Evolutionary conservation across 805 yeast species (phyloP).

Genomic region (Nakazawaea peltata): DNA sequence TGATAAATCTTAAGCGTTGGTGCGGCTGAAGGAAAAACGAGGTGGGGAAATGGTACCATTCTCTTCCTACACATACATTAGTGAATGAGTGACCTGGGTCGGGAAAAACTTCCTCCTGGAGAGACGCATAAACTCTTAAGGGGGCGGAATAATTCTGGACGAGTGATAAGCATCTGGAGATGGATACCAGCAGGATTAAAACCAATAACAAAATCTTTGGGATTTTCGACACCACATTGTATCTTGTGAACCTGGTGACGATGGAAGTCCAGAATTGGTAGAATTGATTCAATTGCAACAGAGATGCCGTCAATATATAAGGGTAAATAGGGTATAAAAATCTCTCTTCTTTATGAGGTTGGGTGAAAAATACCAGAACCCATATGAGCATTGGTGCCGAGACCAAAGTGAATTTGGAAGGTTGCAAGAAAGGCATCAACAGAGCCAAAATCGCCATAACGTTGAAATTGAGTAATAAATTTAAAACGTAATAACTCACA

Average conservation of each 20-base stretch:
- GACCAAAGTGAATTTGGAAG: conserved; percentile 18
- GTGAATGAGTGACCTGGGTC: too few relatives aligned
- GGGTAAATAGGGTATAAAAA: conserved; percentile 84
- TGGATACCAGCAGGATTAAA: conserved; percentile 23
- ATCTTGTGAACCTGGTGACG: too few relatives aligned
- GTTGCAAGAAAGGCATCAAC: conserved; percentile 16
- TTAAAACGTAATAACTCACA: conserved; percentile 57
- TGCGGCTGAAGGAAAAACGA: conserved; percentile 71
- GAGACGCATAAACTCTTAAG: conserved; percentile 40
- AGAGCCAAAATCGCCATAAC: conserved; percentile 33
- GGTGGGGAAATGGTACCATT: conserved; percentile 90
- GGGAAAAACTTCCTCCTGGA: background rate
- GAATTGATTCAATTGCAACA: conserved; percentile 30
- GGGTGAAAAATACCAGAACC: conserved; percentile 56
- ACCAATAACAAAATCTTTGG: conserved; percentile 8
- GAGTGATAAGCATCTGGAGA: conserved; percentile 52
- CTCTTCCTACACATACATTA: conserved; percentile 85
- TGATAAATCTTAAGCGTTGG: conserved; percentile 57
- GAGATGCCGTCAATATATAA: conserved; percentile 53
- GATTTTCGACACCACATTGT: background rate
- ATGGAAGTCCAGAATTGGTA: conserved; percentile 9
- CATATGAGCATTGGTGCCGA: conserved; percentile 52
- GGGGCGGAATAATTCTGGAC: conserved; percentile 70
- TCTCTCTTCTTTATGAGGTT: conserved; percentile 92
- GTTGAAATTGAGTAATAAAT: conserved; percentile 72